Base-by-base conservation (phyloP, 768 basidiomycete genomes). In the Rossbeevera mucosa region DNA sequence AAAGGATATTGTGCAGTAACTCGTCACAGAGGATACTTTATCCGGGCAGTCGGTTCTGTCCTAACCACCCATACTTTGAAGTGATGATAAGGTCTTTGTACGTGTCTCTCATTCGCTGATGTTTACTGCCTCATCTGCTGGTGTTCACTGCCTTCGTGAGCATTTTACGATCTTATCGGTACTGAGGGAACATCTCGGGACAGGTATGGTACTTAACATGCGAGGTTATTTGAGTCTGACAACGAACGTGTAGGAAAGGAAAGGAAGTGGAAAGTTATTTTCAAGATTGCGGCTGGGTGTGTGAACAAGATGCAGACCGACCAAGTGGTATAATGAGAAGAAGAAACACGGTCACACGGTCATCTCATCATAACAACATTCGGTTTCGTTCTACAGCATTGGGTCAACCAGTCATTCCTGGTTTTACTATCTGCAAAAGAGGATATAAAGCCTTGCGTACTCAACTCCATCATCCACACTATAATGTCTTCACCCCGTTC, bases 401-500 rank as follows among this genome's bases (percentile, higher is more conserved):
- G n/a, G n/a, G n/a, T n/a, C n/a, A 56, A 50, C 44, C 40, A 9
- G 7, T 4, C 18, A 6, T 16, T 11, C 12, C 13, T 33, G 18
- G 47, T 28, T 47, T 4, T 6, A 20, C 13, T 24, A n/a, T 20
- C 36, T 47, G 54, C 47, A 57, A 51, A 57, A 40, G 13, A 9
- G 16, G 22, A 26, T 14, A n/a, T n/a, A 20, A 43, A 26, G 2
- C 11, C 7, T 36, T 18, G n/a, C 36, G 18, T 36, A 36, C 28
- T 47, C 45, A 31, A 45, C 42, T 41, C 53, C 41, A 26, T 40
- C 45, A 14, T 48, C 20, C 43, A 33, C 40, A 44, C 47, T 8
- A 43, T 1, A 26, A 64, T 64, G 62, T 42, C 59, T 26, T 42
- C 33, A 21, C 44, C 48, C 45, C 47, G 20, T 44, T 53, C 57